Evolutionary conservation across 768 basidiomycete species (phyloP), one percentile per base, ranked within the genome.

Genomic region (Leccinum imitatum): DNA sequence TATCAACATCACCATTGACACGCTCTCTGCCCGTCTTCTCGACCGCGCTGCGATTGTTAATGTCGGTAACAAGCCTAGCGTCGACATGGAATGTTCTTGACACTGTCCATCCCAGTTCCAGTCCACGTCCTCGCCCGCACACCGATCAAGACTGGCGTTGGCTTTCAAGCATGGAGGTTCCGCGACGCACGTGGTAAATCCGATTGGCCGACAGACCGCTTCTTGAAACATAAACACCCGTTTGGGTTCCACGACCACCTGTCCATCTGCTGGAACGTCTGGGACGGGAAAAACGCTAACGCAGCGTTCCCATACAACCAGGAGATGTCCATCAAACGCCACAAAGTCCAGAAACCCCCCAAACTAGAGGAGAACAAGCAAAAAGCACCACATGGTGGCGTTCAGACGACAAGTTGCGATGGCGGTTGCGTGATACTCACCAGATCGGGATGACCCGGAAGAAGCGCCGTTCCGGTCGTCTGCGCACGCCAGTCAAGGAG

Each of bases 211-310:
- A 25, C 54, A 33, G 52, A 72, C 54, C 21, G 60, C 54, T 50
- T 74, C 71, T 21, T 62, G 63, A 33, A 74, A 69, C 51, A 72
- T 59, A 51, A 70, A 74, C 17, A 72, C 66, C 19, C 66, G 66
- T 9, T 46, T 60, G 21, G 60, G 68, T 10, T 72, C 64, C 30
- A 71, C 59, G 7, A 68, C 47, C 17, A 56, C 52, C 44, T 53
- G 71, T 2, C 66, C 70, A 3, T 67, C 63, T 6, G 41, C 58
- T 8, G 72, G 72, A 35, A 72, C 31, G 2, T 10, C 31, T 1
- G 71, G 73, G 6, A 72, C 17, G 0, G 64, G 59, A 21, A 70
- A 72, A 9, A 72, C 71, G 56, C 71, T 71, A 53, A 71, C 55
- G 31, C 66, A 64, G 33, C 35, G 48, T 58, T 72, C 72, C 72